A percentile compares a stretch with the other conserved stretches of the same genome.
Conservation (phyloP, 1,284 basidiomycete genomes). For the Leccinum solheimii region DNA sequence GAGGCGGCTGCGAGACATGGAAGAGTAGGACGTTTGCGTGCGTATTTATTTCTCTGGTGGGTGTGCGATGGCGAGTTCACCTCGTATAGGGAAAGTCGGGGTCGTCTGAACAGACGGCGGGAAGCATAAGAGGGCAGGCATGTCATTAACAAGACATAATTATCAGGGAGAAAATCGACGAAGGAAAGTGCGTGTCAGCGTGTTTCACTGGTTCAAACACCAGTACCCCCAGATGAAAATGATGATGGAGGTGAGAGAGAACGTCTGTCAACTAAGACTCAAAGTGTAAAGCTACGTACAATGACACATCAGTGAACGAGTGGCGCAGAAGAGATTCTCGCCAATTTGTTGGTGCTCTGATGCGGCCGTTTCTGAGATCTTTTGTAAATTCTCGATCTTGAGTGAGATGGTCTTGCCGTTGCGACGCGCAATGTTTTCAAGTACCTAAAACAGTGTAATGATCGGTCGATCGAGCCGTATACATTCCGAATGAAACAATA, state of each 20-base stretch:
- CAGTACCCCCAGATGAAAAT: slow-evolving; percentile 53
- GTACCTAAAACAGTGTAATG: slow-evolving; percentile 34
- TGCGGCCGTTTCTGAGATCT: slow-evolving; percentile 27
- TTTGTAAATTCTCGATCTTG: slow-evolving; percentile 45
- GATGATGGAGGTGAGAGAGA: slow-evolving; percentile 44
- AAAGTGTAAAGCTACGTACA: slow-evolving; percentile 28
- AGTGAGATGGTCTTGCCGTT: slow-evolving; percentile 51
- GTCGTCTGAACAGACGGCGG: slow-evolving; percentile 40
- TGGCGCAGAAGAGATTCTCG: slow-evolving; percentile 40
- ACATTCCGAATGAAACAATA: slow-evolving; percentile 18
- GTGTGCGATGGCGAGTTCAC: neutral
- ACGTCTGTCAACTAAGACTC: neutral
- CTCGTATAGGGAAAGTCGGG: slow-evolving; percentile 39
- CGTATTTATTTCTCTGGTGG: slow-evolving; percentile 29
- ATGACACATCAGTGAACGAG: slow-evolving; percentile 43
- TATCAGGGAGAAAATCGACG: neutral
- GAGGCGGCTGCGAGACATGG: slow-evolving; percentile 71
- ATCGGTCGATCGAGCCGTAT: neutral
- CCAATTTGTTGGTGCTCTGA: slow-evolving; percentile 23
- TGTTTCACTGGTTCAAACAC: neutral
- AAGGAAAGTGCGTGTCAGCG: neutral
- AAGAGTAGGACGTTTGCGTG: slow-evolving; percentile 50
- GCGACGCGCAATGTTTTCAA: slow-evolving; percentile 50
- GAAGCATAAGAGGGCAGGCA: slow-evolving; percentile 17
- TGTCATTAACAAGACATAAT: no score